These are phyloP conservation scores for Aspergillus wentii DNA, from an alignment of 495 filamentous ascomycete species.

Conservation along the genomic window DNA sequence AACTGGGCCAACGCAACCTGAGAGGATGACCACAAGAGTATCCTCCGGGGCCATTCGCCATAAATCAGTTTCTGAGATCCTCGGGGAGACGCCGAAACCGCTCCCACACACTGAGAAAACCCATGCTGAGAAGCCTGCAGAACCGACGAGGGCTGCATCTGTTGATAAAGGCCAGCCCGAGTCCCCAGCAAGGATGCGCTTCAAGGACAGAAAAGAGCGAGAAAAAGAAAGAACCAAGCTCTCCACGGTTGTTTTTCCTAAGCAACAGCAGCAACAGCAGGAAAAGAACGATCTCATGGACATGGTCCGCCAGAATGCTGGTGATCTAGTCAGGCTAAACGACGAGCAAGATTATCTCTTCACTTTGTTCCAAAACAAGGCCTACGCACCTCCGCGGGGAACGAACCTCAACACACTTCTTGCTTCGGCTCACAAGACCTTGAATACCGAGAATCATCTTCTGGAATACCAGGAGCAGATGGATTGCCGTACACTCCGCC, in stretches of 20 bases:
- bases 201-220: slow-evolving; percentile 52
- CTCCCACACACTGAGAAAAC: slow-evolving; percentile 27
- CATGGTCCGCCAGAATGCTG: slow-evolving; percentile 36
- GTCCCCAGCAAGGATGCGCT: slow-evolving; percentile 44
- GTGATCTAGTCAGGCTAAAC: slow-evolving; percentile 43
- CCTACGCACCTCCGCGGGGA: slow-evolving; percentile 52
- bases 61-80: slow-evolving; percentile 69
- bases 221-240: slow-evolving; percentile 60
- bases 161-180: slow-evolving; percentile 36
- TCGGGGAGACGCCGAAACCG: slow-evolving; percentile 56
- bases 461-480: slow-evolving; percentile 76
- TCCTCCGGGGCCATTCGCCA: slow-evolving; percentile 64
- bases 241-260: slow-evolving; percentile 78
- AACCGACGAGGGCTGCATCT: slow-evolving; percentile 17
- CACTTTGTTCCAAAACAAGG: slow-evolving; percentile 70
- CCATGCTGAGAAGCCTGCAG: slow-evolving; percentile 16
- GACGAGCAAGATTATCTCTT: slow-evolving; percentile 73
- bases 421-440: slow-evolving; percentile 70
- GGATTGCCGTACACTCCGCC: slow-evolving; percentile 73
- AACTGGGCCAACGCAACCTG: slow-evolving; percentile 29
- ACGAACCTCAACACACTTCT: slow-evolving; percentile 65
- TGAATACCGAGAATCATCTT: slow-evolving; percentile 72
- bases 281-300: slow-evolving; percentile 34
- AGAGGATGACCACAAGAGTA: slow-evolving; percentile 59
- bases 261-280: slow-evolving; percentile 41